A percentile compares a stretch with the other conserved stretches of the same genome.
These are phyloP conservation scores for Radiomyces spectabilis DNA, from an alignment of 192 early-diverging fungal species.

Conservation along the genomic window DNA sequence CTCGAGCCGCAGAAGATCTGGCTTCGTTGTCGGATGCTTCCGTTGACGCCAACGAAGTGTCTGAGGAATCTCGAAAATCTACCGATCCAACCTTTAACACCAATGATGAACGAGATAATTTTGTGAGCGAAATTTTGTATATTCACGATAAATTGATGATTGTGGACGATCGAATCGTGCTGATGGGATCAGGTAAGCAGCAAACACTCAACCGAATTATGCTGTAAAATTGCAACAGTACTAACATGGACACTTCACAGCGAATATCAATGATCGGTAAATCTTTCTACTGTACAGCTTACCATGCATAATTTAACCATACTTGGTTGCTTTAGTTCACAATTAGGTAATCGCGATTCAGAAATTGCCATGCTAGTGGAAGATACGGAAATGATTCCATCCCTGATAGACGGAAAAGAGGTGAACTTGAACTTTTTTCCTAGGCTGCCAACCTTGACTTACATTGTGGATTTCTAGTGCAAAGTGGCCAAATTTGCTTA, in stretches of 20 bases:
- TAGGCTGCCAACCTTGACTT: background rate
- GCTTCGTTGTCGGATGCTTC: too few species aligned
- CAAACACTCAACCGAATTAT: too few species aligned
- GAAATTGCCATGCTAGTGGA: conserved; percentile 82
- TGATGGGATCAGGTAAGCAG: conserved; percentile 60
- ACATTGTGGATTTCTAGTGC: conserved; percentile 28
- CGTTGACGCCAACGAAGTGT: too few species aligned
- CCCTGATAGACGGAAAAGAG: conserved; percentile 61
- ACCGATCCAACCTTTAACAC: too few species aligned
- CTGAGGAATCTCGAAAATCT: too few species aligned
- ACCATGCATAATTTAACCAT: conserved; percentile 70
- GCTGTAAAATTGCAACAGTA: too few species aligned
- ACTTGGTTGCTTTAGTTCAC: conserved; percentile 45
- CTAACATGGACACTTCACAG: too few species aligned
- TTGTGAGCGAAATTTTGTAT: conserved; percentile 79
- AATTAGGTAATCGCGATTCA: conserved; percentile 77
- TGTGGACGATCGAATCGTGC: conserved; percentile 75
- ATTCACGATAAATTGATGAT: conserved; percentile 87
- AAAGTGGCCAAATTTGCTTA: conserved; percentile 64
- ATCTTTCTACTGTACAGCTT: conserved; percentile 63
- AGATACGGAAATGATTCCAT: conserved; percentile 59
- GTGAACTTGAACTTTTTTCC: conserved; percentile 6
- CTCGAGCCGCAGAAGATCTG: background rate
- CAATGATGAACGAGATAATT: conserved; percentile 19
- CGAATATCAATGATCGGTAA: conserved; percentile 42